A percentile compares a stretch with the other conserved stretches of the same genome.
Evolutionary conservation across 2,329 filamentous ascomycete species (phyloP).

Genomic region (Trichoderma sp.): DNA sequence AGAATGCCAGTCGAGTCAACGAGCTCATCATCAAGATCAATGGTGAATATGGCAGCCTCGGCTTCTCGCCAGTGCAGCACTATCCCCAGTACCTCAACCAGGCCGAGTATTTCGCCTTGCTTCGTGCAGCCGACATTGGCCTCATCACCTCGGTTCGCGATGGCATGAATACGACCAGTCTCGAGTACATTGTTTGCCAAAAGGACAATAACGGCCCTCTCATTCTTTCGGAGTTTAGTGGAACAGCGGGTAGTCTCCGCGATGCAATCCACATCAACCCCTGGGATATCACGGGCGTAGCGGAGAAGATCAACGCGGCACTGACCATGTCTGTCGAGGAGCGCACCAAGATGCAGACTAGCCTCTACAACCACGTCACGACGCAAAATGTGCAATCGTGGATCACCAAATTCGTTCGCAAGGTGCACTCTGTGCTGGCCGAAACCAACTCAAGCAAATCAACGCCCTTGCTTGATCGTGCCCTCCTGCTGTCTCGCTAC

Average conservation of each 20-base stretch:
- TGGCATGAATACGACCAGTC: conserved; percentile 95
- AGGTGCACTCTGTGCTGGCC: conserved; percentile 75
- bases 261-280: conserved; percentile 96
- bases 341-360: conserved; percentile 66
- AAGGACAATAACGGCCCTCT: conserved; percentile 81
- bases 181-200: conserved; percentile 93
- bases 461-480: conserved; percentile 79
- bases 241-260: conserved; percentile 80
- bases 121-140: conserved; percentile 85
- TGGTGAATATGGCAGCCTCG: conserved; percentile 80
- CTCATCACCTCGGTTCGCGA: conserved; percentile 94
- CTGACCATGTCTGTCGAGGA: conserved; percentile 70
- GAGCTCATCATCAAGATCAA: conserved; percentile 91
- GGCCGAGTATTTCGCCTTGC: conserved; percentile 91
- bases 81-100: conserved; percentile 89
- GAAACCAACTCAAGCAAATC: conserved; percentile 71
- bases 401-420: conserved; percentile 76
- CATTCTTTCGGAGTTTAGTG: conserved; percentile 95
- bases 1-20: conserved; percentile 83
- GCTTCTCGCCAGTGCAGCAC: conserved; percentile 88
- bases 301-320: conserved; percentile 76
- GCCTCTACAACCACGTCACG: conserved; percentile 79
- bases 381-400: conserved; percentile 83
- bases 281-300: conserved; percentile 85
- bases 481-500: conserved; percentile 71